Evolutionary conservation across 1,284 basidiomycete genomes (phyloP).

Genomic region (Malassezia equina): DNA sequence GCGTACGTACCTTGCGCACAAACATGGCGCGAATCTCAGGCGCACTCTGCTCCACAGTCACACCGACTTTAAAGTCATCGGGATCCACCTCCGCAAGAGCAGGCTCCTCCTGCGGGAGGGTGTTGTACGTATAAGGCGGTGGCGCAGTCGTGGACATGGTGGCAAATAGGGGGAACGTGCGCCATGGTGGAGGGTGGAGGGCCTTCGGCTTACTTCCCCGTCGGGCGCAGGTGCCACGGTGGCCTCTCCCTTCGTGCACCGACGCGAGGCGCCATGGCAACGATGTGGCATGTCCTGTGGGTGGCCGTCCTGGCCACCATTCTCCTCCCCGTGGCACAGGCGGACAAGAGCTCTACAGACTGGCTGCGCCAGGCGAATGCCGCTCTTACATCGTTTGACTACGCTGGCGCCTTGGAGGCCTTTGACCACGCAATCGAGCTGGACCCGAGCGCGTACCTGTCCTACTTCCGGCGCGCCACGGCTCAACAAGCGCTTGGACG

Average conservation of each 20-base stretch:
- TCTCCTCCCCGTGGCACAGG: background rate
- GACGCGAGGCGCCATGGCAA: background rate
- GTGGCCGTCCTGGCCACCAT: background rate
- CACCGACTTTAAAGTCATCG: conserved; percentile 44
- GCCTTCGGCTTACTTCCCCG: background rate
- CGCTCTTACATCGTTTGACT: conserved; percentile 30
- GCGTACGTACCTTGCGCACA: conserved; percentile 25
- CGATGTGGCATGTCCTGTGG: conserved; percentile 1
- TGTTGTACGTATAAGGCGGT: conserved; percentile 12
- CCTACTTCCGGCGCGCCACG: conserved; percentile 43
- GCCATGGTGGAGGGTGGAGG: background rate
- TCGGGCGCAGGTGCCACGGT: conserved; percentile 4
- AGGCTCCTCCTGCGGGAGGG: conserved; percentile 17
- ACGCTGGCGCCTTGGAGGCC: conserved; percentile 31
- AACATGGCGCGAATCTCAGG: conserved; percentile 42
- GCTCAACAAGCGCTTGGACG: conserved; percentile 43
- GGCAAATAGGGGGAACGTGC: background rate
- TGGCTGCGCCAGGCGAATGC: conserved; percentile 25
- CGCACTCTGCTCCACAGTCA: conserved; percentile 42
- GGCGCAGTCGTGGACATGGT: background rate
- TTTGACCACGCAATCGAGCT: conserved; percentile 32
- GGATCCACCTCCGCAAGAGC: conserved; percentile 31
- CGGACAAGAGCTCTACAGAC: conserved; percentile 7
- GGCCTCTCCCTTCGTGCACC: background rate
- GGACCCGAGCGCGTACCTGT: conserved; percentile 34